phyloP scores from a whole-genome alignment of 768 basidiomycete species.

The Coprinopsis cinerea region DNA sequence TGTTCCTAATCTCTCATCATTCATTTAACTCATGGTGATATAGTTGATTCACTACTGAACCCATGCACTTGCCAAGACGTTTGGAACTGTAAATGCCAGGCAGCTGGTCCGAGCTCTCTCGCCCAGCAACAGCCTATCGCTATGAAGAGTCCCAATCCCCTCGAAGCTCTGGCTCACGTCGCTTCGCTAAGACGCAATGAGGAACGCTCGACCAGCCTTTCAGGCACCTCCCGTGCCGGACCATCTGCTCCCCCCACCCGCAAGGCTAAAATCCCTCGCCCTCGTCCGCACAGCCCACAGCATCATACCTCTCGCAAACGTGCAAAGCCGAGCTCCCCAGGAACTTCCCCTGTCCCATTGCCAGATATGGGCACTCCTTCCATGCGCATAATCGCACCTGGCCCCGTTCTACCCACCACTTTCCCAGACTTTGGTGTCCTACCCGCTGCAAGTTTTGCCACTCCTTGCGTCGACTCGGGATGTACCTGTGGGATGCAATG shows the following conservation, averaged over 20 bases:
- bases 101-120: conserved; percentile 9
- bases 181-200: conserved; percentile 29
- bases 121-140: conserved; percentile 9
- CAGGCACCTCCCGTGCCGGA: conserved; percentile 5
- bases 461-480: conserved; percentile 58
- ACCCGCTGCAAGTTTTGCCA: conserved; percentile 53
- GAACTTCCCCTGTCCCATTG: conserved; percentile 11
- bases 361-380: conserved; percentile 45
- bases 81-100: conserved; percentile 48
- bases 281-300: conserved; percentile 25
- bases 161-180: conserved; percentile 31
- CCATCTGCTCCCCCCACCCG: not conserved
- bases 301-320: conserved; percentile 26
- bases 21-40: conserved; percentile 11
- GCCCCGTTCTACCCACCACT: conserved; percentile 19
- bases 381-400: conserved; percentile 27
- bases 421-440: conserved; percentile 50
- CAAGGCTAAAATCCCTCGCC: conserved; percentile 11
- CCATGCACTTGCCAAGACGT: conserved; percentile 56
- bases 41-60: conserved; percentile 59
- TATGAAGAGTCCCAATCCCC: conserved; percentile 7
- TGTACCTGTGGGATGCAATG: conserved; percentile 70
- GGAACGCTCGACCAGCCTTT: conserved; percentile 13
- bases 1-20: conserved; percentile 3
- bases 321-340: conserved; percentile 17